Evolutionary conservation across 2,329 filamentous ascomycete species (phyloP), one percentile per base, ranked within the genome.

Genomic region (Fusarium camptoceras): DNA sequence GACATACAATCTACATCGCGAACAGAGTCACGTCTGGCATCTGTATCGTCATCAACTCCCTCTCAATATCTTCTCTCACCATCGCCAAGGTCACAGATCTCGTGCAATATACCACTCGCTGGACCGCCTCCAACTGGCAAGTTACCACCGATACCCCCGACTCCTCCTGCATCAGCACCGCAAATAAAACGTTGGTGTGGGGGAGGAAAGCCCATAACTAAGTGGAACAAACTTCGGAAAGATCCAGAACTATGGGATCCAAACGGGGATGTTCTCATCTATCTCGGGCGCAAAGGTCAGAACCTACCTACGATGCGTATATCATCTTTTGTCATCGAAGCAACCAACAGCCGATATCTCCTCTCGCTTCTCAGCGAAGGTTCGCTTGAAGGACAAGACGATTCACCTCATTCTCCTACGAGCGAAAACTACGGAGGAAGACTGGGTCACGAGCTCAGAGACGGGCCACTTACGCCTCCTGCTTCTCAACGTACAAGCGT

Each of bases 241-340:
- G 87, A 89, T 50, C 86, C 86, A 3, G 87, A 89, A 69, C 77
- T 89, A 4, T 90, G 87, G 87, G 86, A 89, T 70, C 83, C 84
- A 0, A 86, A 87, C 59, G 88, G 88, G 24, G 88, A 90, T 63
- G 87, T 88, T 16, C 78, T 89, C 12, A 81, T 90, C 3, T 89
- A 84, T 73, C 82, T 89, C 8, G 82, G 84, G 0, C 81, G 83
- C 25, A 82, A 81, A 66, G 80, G 81, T 46, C 80, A 85, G 62
- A 82, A 82, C 6, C 78, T 83, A 3, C 82, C 83, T 0, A 88
- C 86, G 4, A 86, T 90, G 72, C 83, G 87, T 10, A 75, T 90
- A 11, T 87, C 85, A 0, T 89, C 88, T 5, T 85, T 87, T 62
- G 83, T 88, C 22, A 84, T 90, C 42, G 87, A 89, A 70, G 83